Percentiles rank a stretch among this genome's conserved stretches.
These are phyloP conservation scores for Triticum monococcum DNA, from an alignment of 176 grass and related monocot genomes.

Conservation along the genomic window DNA sequence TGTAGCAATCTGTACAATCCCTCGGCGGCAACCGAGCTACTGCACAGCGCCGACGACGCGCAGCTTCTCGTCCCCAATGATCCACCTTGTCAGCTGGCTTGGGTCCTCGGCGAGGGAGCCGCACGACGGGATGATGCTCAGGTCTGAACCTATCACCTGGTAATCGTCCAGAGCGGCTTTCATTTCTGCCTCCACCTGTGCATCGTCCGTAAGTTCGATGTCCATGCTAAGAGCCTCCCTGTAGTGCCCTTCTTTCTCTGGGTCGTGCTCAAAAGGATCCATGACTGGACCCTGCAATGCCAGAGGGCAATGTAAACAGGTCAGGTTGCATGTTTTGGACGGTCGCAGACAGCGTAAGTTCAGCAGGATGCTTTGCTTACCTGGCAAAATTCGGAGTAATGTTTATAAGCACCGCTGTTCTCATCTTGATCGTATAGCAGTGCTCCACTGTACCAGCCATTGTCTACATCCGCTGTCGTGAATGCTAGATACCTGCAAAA, in stretches of 20 bases:
- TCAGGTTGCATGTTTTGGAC: not conserved
- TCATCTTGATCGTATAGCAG: constrained; percentile 83
- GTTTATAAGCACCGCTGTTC: constrained; percentile 67
- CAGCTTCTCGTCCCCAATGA: constrained; percentile 78
- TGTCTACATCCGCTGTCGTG: constrained; percentile 60
- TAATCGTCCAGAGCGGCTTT: constrained; percentile 52
- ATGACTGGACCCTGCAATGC: constrained; percentile 64
- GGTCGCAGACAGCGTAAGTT: not conserved
- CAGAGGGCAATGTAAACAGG: constrained; percentile 10
- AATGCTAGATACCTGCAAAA: constrained; percentile 70
- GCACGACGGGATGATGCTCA: constrained; percentile 66
- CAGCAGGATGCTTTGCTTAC: constrained; percentile 16
- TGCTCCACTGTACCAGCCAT: constrained; percentile 82
- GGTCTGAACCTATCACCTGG: constrained; percentile 61
- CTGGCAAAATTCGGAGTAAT: constrained; percentile 83
- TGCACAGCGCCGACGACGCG: constrained; percentile 15
- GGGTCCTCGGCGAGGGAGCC: constrained; percentile 53
- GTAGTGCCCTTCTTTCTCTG: constrained; percentile 64
- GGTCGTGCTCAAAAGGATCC: constrained; percentile 82
- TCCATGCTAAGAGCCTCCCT: constrained; percentile 49
- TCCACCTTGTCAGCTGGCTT: constrained; percentile 75
- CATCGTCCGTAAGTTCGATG: constrained; percentile 49
- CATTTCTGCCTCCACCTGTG: constrained; percentile 53
- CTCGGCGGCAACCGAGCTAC: not conserved
- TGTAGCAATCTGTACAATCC: constrained; percentile 6